phyloP scores from a whole-genome alignment of 768 basidiomycete genomes.

The Rhodotorula paludigena region DNA sequence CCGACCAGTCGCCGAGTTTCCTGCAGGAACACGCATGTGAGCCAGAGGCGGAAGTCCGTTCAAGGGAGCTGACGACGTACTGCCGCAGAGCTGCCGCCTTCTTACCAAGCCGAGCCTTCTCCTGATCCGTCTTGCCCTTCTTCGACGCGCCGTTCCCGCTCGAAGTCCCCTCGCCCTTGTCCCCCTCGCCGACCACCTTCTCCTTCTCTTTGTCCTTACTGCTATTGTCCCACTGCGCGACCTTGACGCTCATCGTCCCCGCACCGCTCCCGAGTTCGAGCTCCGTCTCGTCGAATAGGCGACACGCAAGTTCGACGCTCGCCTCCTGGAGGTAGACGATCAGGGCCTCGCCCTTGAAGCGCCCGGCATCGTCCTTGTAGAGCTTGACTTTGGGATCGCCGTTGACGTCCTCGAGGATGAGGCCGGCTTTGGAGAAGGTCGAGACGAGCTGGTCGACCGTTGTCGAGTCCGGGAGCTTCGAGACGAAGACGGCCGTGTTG shows the following conservation, averaged over 20 bases:
- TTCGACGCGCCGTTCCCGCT: conserved; percentile 47
- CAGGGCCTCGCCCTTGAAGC: conserved; percentile 88
- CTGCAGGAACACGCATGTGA: conserved; percentile 49
- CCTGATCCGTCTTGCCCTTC: conserved; percentile 55
- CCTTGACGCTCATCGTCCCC: conserved; percentile 66
- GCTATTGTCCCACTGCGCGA: conserved; percentile 75
- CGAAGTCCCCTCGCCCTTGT: conserved; percentile 13
- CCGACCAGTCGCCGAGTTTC: conserved; percentile 89
- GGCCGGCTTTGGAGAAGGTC: conserved; percentile 84
- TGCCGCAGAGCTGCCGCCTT: conserved; percentile 81
- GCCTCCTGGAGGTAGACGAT: conserved; percentile 98
- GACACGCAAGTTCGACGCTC: conserved; percentile 77
- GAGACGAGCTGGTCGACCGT: conserved; percentile 69
- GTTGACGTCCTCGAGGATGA: conserved; percentile 78
- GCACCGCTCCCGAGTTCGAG: conserved; percentile 72
- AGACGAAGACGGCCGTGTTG: conserved; percentile 68
- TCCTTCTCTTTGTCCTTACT: conserved; percentile 45
- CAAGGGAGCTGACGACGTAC: conserved; percentile 57
- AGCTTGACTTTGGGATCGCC: conserved; percentile 91
- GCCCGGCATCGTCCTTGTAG: conserved; percentile 75
- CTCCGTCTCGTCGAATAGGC: conserved; percentile 85
- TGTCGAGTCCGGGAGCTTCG: conserved; percentile 69
- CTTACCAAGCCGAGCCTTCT: conserved; percentile 70
- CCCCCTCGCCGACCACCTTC: conserved; percentile 4
- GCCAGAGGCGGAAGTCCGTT: too few species aligned